Conservation (phyloP, 176 grass and related monocot genomes). For the Luzula sylvatica region DNA sequence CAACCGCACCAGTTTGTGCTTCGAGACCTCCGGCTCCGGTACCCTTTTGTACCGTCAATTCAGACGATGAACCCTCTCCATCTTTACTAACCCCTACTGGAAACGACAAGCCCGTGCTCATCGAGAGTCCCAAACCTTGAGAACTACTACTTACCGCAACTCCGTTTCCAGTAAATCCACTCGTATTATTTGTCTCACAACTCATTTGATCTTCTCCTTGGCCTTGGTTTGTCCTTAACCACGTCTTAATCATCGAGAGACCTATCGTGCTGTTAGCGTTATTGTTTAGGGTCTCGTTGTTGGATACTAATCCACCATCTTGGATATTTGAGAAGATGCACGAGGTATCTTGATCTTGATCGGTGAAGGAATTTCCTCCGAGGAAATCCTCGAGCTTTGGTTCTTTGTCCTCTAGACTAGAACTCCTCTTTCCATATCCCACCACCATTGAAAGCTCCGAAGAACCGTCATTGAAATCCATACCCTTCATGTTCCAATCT, state of each 20-base stretch:
- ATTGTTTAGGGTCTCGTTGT: constrained; percentile 17
- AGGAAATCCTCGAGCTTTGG: constrained; percentile 98
- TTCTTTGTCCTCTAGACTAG: constrained; percentile 31
- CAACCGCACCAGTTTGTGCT: constrained; percentile 30
- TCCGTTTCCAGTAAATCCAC: constrained; percentile 37
- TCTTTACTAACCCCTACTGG: constrained; percentile 19
- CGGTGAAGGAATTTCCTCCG: constrained; percentile 66
- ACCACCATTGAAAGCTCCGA: constrained; percentile 94
- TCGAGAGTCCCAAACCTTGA: constrained; percentile 73
- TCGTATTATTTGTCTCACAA: constrained; percentile 31
- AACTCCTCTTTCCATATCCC: constrained; percentile 49
- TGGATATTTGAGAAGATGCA: constrained; percentile 29
- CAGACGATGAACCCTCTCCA: constrained; percentile 25
- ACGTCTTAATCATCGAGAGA: constrained; percentile 87
- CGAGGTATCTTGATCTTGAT: constrained; percentile 50
- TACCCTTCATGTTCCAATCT: constrained; percentile 84
- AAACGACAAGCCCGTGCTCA: constrained; percentile 72
- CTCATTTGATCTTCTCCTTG: constrained; percentile 33
- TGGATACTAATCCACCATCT: constrained; percentile 25
- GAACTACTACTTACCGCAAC: constrained; percentile 22
- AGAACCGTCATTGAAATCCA: constrained; percentile 50
- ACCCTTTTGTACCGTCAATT: constrained; percentile 60
- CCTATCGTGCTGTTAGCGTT: constrained; percentile 60
- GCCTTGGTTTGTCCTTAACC: constrained; percentile 53
- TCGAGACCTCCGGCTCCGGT: constrained; percentile 39